Base-by-base conservation (phyloP, 1,284 basidiomycete species). In the Malassezia psittaci region DNA sequence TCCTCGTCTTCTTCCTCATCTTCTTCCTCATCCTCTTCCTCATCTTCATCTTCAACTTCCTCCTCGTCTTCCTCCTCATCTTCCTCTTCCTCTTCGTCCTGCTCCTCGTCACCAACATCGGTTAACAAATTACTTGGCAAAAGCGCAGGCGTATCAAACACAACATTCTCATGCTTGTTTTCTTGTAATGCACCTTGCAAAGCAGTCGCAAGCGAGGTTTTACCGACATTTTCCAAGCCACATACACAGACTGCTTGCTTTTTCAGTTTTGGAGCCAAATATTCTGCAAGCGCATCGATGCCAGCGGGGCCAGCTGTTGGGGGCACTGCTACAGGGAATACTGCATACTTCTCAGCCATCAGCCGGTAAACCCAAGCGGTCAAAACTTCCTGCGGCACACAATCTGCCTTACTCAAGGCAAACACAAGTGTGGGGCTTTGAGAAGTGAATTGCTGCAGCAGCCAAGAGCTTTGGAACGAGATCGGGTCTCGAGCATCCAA, bases 401-500 rank as follows among this genome's bases (percentile, higher is more conserved):
- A 61, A 48, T 71, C 69, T 35, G 66, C 62, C 40, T 65, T 57
- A 36, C 62, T 55, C 39, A 70, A 54, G 9, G 59, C 68, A 5
- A 64, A 50, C 16, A 56, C 60, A 16, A 67, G 42, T 51, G 52
- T 50, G 50, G 62, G 64, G 48, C 48, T 44, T 51, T 60, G 60
- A 24, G 47, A 48, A 35, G 32, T 24, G n/a, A 62, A 38, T 44
- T 54, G 32, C 39, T 51, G n/a, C 57, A 69, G 67, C 43, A 72
- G 54, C 62, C 62, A 62, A 9, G 62, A 54, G 36, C 60, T 63
- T 11, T 64, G 61, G 61, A 68, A 72, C 32, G 59, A 61, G 42
- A 60, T 52, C 2, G 69, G 68, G 42, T 69, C 67, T 37, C 69
- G 60, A 4, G 69, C 69, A 41, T 72, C 69, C 29, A 72, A 52